Percentiles rank a stretch among this genome's conserved stretches.
Evolutionary conservation across 345 rosid species (phyloP).

Genomic region (Brassica carinata): DNA sequence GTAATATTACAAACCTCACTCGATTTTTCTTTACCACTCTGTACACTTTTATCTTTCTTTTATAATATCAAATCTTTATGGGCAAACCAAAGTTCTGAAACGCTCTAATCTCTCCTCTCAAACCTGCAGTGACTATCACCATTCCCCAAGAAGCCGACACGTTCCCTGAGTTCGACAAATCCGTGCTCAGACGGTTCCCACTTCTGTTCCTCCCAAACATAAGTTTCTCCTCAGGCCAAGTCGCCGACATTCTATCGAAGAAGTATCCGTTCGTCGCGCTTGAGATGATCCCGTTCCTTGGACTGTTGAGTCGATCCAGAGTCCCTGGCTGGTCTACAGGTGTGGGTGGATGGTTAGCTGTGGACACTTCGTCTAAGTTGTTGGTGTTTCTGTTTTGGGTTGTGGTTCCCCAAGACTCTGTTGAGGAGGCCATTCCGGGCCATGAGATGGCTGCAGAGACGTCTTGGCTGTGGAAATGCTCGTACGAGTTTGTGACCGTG

Average conservation of each 20-base stretch:
- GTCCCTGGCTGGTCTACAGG: constrained; percentile 61
- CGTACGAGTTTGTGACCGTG: constrained; percentile 65
- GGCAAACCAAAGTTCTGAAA: constrained; percentile 96
- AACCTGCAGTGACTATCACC: constrained; percentile 90
- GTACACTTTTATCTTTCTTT: constrained; percentile 6
- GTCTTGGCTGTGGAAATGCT: constrained; percentile 90
- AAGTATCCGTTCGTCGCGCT: constrained; percentile 82
- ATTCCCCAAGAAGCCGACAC: constrained; percentile 71
- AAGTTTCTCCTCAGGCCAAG: constrained; percentile 94
- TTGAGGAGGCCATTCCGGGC: constrained; percentile 62
- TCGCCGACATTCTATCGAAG: constrained; percentile 83
- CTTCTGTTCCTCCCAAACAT: constrained; percentile 50
- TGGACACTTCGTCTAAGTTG: constrained; percentile 52
- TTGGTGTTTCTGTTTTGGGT: constrained; percentile 42
- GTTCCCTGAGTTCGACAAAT: constrained; percentile 52
- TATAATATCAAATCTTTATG: constrained; percentile 46
- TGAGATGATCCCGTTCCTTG: constrained; percentile 72
- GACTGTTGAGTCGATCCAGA: constrained; percentile 51
- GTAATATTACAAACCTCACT: no score
- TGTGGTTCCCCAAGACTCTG: constrained; percentile 21
- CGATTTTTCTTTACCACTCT: constrained; percentile 27
- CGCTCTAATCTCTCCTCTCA: constrained; percentile 77
- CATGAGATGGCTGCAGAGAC: constrained; percentile 85
- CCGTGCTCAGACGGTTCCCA: constrained; percentile 55
- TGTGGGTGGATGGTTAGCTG: constrained; percentile 81